phyloP scores from a whole-genome alignment of 1,139 yeast genomes.

The Taphrina wiesneri region DNA sequence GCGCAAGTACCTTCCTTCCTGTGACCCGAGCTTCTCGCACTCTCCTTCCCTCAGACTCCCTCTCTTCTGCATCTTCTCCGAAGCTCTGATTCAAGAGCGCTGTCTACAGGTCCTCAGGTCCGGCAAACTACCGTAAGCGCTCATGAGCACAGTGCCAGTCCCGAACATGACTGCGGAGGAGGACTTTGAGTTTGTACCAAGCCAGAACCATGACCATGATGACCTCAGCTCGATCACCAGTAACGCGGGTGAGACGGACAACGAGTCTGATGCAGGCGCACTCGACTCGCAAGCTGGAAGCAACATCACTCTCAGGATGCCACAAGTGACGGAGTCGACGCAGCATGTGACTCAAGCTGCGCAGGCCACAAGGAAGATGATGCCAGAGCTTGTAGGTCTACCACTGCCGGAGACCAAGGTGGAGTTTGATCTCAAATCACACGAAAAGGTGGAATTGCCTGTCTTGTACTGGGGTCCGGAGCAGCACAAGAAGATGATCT shows the following conservation, averaged over 20 bases:
- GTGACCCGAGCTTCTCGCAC: too few species aligned
- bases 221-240: conserved; percentile 25
- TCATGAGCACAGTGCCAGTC: background rate
- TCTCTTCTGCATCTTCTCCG: background rate
- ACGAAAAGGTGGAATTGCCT: background rate
- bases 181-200: conserved; percentile 13
- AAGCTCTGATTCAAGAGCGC: too few species aligned
- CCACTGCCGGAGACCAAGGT: background rate
- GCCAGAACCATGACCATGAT: conserved; percentile 9
- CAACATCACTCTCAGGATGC: conserved; percentile 11
- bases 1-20: too few species aligned
- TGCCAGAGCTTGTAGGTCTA: background rate
- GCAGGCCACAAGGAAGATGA: background rate
- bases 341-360: background rate
- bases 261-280: background rate
- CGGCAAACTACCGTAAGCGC: background rate
- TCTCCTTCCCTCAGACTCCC: background rate
- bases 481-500: background rate
- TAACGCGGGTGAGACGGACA: conserved; percentile 10
- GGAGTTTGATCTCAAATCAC: background rate
- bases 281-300: conserved; percentile 7
- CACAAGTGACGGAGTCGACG: background rate
- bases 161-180: conserved; percentile 1
- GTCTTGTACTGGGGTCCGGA: conserved; percentile 1
- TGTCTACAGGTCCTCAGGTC: background rate